Evolutionary conservation across 257 asterid genomes (phyloP).

Genomic region (Solanum chilense): DNA sequence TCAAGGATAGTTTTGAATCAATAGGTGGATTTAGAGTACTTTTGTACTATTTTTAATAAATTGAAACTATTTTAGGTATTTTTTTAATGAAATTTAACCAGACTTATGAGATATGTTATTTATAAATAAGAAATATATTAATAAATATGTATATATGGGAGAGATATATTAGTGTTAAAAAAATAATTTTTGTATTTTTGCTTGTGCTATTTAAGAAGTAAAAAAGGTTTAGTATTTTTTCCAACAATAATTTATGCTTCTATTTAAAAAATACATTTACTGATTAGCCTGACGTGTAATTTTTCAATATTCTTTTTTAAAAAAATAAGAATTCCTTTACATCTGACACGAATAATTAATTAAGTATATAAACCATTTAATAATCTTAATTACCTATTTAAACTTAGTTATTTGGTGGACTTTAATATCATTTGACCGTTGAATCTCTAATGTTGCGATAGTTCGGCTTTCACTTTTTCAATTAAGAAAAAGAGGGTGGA

Average conservation of each 20-base stretch:
- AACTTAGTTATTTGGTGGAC: background rate
- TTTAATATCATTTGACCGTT: background rate
- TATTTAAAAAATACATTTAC: no score
- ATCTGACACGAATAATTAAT: background rate
- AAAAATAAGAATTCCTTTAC: background rate
- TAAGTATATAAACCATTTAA: no score
- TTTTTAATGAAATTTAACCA: background rate
- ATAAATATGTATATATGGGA: background rate
- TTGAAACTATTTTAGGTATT: rapidly evolving
- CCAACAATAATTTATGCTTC: no score
- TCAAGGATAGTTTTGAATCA: no score
- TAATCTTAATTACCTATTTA: background rate
- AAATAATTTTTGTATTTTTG: no score
- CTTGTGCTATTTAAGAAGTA: background rate
- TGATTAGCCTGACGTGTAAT: background rate
- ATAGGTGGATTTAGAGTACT: no score
- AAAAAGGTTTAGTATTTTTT: no score
- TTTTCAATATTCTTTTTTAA: no score
- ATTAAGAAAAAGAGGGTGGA: background rate
- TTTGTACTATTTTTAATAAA: no score
- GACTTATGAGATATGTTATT: background rate
- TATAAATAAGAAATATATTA: no score
- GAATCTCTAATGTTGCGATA: background rate
- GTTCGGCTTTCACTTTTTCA: background rate
- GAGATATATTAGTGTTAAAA: background rate